These are phyloP conservation scores for Debaryomyces maramus DNA, from an alignment of 805 yeast genomes.

Conservation along the genomic window DNA sequence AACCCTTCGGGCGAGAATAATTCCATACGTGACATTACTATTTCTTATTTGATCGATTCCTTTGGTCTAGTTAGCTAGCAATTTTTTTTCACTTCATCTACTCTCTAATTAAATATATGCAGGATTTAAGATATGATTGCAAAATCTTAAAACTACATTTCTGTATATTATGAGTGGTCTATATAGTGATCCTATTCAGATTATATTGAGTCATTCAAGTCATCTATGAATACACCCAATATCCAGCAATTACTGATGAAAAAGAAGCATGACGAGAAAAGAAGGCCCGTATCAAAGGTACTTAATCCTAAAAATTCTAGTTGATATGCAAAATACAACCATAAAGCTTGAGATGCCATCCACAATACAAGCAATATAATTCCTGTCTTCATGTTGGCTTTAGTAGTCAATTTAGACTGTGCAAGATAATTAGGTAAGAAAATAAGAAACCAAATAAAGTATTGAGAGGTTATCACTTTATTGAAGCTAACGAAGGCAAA, in stretches of 20 bases:
- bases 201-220: slow-evolving; percentile 6
- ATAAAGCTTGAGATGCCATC: slow-evolving; percentile 68
- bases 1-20: slow-evolving; percentile 94
- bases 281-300: slow-evolving; percentile 61
- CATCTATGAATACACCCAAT: slow-evolving; percentile 53
- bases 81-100: slow-evolving; percentile 1
- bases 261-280: slow-evolving; percentile 56
- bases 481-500: slow-evolving; percentile 46
- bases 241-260: slow-evolving; percentile 63
- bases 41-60: not conserved
- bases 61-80: not conserved
- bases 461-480: slow-evolving; percentile 85
- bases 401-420: slow-evolving; percentile 33
- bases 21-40: slow-evolving; percentile 65
- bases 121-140: not conserved
- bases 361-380: slow-evolving; percentile 50
- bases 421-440: slow-evolving; percentile 74
- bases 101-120: not conserved
- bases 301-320: slow-evolving; percentile 77
- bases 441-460: slow-evolving; percentile 91
- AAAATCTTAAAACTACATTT: no score
- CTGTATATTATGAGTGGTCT: no score
- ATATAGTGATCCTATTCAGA: no score
- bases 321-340: slow-evolving; percentile 78
- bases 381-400: slow-evolving; percentile 34